These are phyloP conservation scores for Skeletonema tropicum DNA, from an alignment of 108 stramenopile genomes.

Conservation along the genomic window DNA sequence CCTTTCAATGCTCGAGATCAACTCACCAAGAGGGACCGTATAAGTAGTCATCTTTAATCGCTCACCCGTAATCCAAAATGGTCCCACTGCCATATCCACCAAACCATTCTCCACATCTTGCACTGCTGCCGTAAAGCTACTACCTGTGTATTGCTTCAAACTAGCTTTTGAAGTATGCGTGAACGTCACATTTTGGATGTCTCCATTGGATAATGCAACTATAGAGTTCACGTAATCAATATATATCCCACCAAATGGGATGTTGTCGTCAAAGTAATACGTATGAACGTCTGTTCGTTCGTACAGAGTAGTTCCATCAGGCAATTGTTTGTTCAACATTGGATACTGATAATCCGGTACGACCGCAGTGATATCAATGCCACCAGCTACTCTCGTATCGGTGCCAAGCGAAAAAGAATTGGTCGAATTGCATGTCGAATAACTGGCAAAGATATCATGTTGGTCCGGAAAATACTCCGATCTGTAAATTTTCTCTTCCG, in stretches of 20 bases:
- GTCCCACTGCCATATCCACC: conserved; percentile 29
- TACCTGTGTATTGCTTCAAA: neutral
- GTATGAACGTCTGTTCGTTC: neutral
- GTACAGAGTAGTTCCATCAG: neutral
- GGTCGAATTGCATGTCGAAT: conserved; percentile 29
- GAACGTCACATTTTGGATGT: conserved; percentile 18
- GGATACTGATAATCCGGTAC: neutral
- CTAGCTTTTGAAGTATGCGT: conserved; percentile 19
- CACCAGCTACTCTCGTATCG: neutral
- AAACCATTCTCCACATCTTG: conserved; percentile 28
- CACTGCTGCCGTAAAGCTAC: conserved; percentile 8
- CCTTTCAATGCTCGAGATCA: no score
- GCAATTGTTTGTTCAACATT: conserved; percentile 4
- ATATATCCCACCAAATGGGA: conserved; percentile 18
- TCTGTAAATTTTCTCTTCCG: conserved; percentile 12
- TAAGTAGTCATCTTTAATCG: neutral
- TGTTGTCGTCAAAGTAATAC: conserved; percentile 8
- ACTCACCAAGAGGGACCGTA: conserved; percentile 7
- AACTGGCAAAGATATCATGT: conserved; percentile 16
- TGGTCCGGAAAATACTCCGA: neutral
- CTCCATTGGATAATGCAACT: conserved; percentile 5
- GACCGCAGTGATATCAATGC: neutral
- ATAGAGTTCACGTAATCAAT: conserved; percentile 11
- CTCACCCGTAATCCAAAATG: conserved; percentile 30
- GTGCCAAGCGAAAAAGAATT: neutral